These are phyloP conservation scores for Rhodotorula babjevae DNA, from an alignment of 768 basidiomycete genomes.

Conservation along the genomic window DNA sequence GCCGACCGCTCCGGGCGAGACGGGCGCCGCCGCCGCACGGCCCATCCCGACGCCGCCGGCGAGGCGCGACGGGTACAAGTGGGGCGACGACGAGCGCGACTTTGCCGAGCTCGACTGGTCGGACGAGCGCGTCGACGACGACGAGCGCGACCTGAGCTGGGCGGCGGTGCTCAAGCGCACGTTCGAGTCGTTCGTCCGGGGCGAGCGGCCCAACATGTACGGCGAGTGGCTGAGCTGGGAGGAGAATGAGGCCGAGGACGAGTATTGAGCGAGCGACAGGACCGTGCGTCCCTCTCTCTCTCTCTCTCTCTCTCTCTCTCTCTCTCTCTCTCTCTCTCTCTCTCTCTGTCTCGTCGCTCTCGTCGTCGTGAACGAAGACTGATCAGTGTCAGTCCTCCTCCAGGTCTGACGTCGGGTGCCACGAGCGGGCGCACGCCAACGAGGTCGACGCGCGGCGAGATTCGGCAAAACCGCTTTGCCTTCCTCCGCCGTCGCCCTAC, in stretches of 20 bases:
- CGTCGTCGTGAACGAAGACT: too few relatives aligned
- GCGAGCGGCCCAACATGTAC: conserved; percentile 81
- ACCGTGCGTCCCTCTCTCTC: too few relatives aligned
- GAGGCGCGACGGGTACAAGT: conserved; percentile 35
- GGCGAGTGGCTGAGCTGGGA: conserved; percentile 35
- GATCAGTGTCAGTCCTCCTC: too few relatives aligned
- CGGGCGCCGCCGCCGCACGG: not conserved
- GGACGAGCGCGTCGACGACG: conserved; percentile 47
- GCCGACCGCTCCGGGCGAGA: conserved; percentile 14
- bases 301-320: too few relatives aligned
- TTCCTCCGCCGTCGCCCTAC: too few relatives aligned
- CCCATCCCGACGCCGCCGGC: not conserved
- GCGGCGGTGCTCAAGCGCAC: conserved; percentile 89
- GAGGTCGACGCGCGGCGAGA: too few relatives aligned
- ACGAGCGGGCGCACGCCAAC: too few relatives aligned
- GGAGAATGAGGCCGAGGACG: not conserved
- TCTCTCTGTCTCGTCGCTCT: too few relatives aligned
- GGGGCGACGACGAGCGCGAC: conserved; percentile 41
- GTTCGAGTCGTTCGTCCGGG: conserved; percentile 86
- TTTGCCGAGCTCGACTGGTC: conserved; percentile 32
- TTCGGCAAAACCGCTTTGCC: too few relatives aligned
- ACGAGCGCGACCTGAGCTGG: conserved; percentile 81
- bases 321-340: too few relatives aligned
- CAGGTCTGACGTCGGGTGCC: too few relatives aligned
- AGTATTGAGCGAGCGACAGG: not conserved